Percentiles rank a stretch among this genome's conserved stretches.
Conservation (phyloP, 257 asterid genomes). For the Solanum lignicaule region DNA sequence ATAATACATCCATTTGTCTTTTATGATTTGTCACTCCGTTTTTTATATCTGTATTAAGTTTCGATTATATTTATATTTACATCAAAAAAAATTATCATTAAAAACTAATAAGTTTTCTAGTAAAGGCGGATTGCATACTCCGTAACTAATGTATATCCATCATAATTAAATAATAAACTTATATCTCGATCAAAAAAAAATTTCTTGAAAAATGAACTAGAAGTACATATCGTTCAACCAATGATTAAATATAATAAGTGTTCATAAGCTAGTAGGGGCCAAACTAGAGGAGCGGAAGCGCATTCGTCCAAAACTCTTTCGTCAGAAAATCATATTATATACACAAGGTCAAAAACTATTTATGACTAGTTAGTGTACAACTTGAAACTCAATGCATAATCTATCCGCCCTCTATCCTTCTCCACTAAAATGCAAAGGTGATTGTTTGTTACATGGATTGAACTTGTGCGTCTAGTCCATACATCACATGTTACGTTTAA, state of each 20-base stretch:
- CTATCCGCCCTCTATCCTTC: background rate
- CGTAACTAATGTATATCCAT: background rate
- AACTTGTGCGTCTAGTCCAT: background rate
- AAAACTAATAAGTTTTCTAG: background rate
- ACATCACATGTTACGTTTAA: background rate
- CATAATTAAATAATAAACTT: background rate
- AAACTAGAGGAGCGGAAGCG: background rate
- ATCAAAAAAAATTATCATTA: background rate
- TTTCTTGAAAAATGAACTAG: background rate
- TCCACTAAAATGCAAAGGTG: background rate
- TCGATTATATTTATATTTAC: background rate
- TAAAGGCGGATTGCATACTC: background rate
- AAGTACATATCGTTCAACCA: background rate
- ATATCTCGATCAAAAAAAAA: background rate
- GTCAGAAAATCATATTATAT: background rate
- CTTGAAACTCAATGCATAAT: background rate
- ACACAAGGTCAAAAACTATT: background rate
- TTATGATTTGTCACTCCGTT: no score
- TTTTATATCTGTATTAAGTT: no score
- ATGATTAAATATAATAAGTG: background rate
- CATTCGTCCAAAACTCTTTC: background rate
- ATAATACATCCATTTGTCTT: no score
- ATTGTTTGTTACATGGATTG: background rate
- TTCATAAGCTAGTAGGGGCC: background rate
- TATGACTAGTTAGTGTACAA: background rate